phyloP scores from a whole-genome alignment of 768 basidiomycete species.

The Agaricus sinodeliciosus region DNA sequence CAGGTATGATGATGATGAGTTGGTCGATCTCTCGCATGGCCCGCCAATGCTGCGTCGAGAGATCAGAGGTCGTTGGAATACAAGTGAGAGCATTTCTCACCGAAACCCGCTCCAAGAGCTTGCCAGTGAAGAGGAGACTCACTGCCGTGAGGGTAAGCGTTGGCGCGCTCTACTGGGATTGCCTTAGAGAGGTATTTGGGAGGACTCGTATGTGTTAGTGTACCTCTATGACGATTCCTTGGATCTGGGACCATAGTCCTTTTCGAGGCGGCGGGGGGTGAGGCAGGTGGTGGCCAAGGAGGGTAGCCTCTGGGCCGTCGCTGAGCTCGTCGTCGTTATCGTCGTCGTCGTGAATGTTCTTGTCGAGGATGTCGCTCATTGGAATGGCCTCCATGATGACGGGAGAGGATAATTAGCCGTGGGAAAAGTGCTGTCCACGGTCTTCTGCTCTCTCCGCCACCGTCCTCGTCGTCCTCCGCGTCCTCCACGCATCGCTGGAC shows the following conservation, averaged over 20 bases:
- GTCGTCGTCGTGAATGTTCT: conserved; percentile 24
- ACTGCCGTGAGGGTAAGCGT: conserved; percentile 79
- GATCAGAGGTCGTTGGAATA: neutral
- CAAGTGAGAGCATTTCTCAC: conserved; percentile 34
- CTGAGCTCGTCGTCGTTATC: conserved; percentile 19
- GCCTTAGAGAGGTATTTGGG: neutral
- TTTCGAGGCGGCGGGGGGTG: conserved; percentile 12
- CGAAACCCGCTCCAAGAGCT: conserved; percentile 81
- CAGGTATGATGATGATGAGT: conserved; percentile 94
- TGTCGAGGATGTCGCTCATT: conserved; percentile 18
- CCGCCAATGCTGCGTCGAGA: conserved; percentile 59
- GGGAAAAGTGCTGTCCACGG: conserved; percentile 11
- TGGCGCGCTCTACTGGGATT: conserved; percentile 64
- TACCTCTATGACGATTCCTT: conserved; percentile 68
- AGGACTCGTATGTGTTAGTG: conserved; percentile 14
- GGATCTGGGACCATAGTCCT: conserved; percentile 47
- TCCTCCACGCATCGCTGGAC: conserved; percentile 8
- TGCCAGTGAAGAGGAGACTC: conserved; percentile 85
- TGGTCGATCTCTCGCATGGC: conserved; percentile 90
- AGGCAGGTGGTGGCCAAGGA: conserved; percentile 28
- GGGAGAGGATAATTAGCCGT: conserved; percentile 6
- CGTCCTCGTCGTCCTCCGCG: conserved; percentile 5
- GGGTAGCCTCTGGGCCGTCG: conserved; percentile 21
- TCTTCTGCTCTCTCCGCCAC: conserved; percentile 7
- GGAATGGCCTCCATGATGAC: conserved; percentile 31